Evolutionary conservation across 73 alveolate species (phyloP).

Genomic region (Effrenium voratum): DNA sequence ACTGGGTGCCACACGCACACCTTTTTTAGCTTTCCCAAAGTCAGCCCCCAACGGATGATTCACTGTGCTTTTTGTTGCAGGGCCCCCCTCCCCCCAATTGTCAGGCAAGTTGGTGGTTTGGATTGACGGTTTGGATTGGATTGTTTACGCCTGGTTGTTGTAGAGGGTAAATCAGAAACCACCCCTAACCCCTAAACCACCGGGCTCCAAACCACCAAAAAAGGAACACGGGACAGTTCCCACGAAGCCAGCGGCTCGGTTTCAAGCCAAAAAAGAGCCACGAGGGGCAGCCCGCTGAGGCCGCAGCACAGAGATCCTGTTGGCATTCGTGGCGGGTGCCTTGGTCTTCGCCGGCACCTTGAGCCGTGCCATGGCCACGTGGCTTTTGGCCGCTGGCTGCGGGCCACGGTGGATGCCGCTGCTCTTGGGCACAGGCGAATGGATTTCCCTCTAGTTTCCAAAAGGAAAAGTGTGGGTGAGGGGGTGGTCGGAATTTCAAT

Average conservation of each 20-base stretch:
- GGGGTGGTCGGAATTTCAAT: neutral
- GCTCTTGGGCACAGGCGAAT: slow-evolving; percentile 44
- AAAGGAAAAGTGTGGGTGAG: neutral
- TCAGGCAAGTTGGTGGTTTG: too few species aligned
- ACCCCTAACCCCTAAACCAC: too few species aligned
- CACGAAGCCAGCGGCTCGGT: too few species aligned
- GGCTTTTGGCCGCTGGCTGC: neutral
- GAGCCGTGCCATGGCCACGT: slow-evolving; percentile 23
- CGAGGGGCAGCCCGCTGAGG: neutral
- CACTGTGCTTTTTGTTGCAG: too few species aligned
- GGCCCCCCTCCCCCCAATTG: too few species aligned
- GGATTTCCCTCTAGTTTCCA: neutral
- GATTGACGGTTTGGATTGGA: too few species aligned
- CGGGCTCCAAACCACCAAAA: neutral
- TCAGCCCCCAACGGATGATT: too few species aligned
- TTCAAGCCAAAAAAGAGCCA: too few species aligned
- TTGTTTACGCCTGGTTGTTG: too few species aligned
- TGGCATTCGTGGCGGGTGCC: slow-evolving; percentile 25
- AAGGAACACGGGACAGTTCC: neutral
- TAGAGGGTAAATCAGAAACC: too few species aligned
- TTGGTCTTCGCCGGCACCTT: slow-evolving; percentile 62
- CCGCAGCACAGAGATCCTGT: neutral
- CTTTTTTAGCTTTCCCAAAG: too few species aligned
- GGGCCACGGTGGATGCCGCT: slow-evolving; percentile 40
- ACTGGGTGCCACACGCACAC: too few species aligned